Evolutionary conservation across 1,284 basidiomycete species (phyloP).

Genomic region (Trichosporon sp.): DNA sequence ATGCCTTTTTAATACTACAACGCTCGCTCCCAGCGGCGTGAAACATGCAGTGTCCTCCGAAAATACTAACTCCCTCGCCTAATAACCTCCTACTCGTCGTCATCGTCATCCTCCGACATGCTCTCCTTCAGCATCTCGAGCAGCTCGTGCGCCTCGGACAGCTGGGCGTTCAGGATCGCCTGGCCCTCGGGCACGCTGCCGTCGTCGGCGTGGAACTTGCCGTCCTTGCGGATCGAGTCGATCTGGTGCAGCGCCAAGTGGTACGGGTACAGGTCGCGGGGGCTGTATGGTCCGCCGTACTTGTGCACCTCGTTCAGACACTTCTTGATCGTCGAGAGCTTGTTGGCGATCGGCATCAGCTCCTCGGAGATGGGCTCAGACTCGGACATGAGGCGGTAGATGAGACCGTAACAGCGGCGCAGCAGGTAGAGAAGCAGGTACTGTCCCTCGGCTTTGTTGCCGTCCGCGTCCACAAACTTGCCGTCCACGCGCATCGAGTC

Average conservation of each 20-base stretch:
- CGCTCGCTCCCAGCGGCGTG: conserved; percentile 12
- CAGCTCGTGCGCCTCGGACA: conserved; percentile 94
- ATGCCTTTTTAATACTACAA: conserved; percentile 21
- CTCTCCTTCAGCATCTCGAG: conserved; percentile 71
- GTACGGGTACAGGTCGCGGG: conserved; percentile 97
- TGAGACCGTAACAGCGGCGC: conserved; percentile 92
- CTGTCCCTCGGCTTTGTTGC: conserved; percentile 65
- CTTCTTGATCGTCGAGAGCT: conserved; percentile 89
- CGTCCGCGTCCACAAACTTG: conserved; percentile 93
- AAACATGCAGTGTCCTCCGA: conserved; percentile 17
- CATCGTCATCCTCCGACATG: conserved; percentile 54
- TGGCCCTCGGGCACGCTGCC: conserved; percentile 86
- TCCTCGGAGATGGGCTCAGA: conserved; percentile 99
- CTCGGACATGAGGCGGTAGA: conserved; percentile 92
- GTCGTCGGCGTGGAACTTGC: conserved; percentile 79
- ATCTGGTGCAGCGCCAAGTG: conserved; percentile 95
- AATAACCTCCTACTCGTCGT: conserved; percentile 34
- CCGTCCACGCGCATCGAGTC: conserved; percentile 96
- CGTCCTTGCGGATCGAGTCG: conserved; percentile 87
- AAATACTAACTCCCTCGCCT: neutral
- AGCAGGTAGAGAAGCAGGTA: conserved; percentile 81
- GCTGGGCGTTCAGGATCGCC: conserved; percentile 91
- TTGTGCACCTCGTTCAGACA: conserved; percentile 97
- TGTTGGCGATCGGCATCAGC: conserved; percentile 94
- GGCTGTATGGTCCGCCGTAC: conserved; percentile 91